phyloP scores from a whole-genome alignment of 352 stramenopile genomes.

The Salisapilia sapeloensis region DNA sequence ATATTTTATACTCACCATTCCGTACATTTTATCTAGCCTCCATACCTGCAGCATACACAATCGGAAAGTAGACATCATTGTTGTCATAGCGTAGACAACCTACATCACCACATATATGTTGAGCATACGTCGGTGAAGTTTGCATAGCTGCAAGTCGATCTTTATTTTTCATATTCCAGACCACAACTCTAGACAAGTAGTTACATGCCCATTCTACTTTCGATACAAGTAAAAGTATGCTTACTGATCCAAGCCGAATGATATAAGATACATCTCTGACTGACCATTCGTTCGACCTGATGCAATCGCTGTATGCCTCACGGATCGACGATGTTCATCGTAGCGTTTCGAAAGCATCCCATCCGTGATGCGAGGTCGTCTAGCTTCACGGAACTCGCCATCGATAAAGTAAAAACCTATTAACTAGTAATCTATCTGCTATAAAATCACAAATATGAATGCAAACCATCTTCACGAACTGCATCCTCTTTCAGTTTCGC shows the following conservation, averaged over 20 bases:
- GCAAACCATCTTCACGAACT: constrained; percentile 30
- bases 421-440: not conserved
- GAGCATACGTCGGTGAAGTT: not conserved
- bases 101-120: not conserved
- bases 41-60: constrained; percentile 6
- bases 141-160: not conserved
- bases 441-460: not conserved
- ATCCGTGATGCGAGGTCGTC: constrained; percentile 18
- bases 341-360: constrained; percentile 36
- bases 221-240: constrained; percentile 7
- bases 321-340: constrained; percentile 11
- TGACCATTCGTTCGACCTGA: too few species aligned
- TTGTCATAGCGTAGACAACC: not conserved
- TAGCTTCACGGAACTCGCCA: constrained; percentile 14
- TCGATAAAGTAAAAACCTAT: constrained; percentile 45
- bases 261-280: not conserved
- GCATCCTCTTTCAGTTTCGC: constrained; percentile 43
- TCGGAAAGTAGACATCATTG: constrained; percentile 26
- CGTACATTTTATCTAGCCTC: not conserved
- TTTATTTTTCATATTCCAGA: not conserved
- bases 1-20: constrained; percentile 3
- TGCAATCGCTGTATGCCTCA: constrained; percentile 7
- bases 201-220: not conserved
- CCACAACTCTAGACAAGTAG: constrained; percentile 1
- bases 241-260: not conserved